A percentile compares a stretch with the other conserved stretches of the same genome.
Conservation (phyloP, 352 stramenopile genomes). For the Pythium grandisporangium region DNA sequence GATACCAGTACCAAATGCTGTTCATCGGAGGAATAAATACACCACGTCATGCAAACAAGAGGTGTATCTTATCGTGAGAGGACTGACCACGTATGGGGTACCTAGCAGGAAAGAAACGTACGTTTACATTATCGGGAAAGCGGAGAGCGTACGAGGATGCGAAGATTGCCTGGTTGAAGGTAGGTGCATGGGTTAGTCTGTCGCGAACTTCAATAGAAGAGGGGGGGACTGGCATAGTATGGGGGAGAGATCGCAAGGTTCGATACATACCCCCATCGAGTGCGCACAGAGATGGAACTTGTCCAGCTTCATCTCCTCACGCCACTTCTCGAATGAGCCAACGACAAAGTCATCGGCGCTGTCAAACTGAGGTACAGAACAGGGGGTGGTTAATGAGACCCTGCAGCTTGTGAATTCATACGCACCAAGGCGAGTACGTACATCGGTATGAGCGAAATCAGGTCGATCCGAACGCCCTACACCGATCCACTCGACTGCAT, state of each 20-base stretch:
- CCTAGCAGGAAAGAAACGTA: constrained; percentile 17
- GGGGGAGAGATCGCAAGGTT: not conserved
- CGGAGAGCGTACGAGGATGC: constrained; percentile 63
- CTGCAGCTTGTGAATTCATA: not conserved
- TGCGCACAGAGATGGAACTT: constrained; percentile 68
- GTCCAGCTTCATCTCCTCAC: constrained; percentile 58
- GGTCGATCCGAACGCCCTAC: constrained; percentile 70
- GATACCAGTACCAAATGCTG: constrained; percentile 74
- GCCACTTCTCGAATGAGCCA: constrained; percentile 62
- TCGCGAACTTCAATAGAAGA: too few relatives aligned
- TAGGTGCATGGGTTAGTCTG: too few relatives aligned
- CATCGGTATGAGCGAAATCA: constrained; percentile 58
- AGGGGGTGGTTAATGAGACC: not conserved
- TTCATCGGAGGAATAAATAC: too few relatives aligned
- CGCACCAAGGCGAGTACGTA: constrained; percentile 16
- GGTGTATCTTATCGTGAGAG: too few relatives aligned
- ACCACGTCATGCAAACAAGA: too few relatives aligned
- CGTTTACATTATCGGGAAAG: constrained; percentile 48
- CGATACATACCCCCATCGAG: constrained; percentile 70
- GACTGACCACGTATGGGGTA: too few relatives aligned
- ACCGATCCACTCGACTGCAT: constrained; percentile 81
- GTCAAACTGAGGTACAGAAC: constrained; percentile 44
- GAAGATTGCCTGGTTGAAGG: constrained; percentile 54
- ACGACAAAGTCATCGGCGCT: constrained; percentile 71
- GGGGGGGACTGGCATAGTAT: not conserved